Evolutionary conservation across 306 rosid genomes (phyloP), one percentile per base, ranked within the genome.

Genomic region (Gastrolobium bilobum): DNA sequence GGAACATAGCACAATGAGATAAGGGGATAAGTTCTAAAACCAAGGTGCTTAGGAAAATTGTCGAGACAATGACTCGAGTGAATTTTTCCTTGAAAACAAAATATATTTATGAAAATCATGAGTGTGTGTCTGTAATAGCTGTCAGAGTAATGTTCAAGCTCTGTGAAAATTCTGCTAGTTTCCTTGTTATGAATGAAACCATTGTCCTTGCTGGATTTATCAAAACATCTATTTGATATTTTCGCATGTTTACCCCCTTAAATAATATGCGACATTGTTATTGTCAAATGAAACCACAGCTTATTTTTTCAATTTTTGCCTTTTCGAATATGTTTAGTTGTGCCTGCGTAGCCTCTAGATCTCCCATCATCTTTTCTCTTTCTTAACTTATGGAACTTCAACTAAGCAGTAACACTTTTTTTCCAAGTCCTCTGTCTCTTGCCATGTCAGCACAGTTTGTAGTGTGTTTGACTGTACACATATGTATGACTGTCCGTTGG

Each of bases 1-100:
- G 68, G 68, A 38, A 14, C 30, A n/a, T 37, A 2, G 10, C 47
- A 60, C 38, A 61, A 61, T 35, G 68, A 61, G 68, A 35, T 61
- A 61, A 61, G 13, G 46, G 68, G 43, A 35, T 60, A 38, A n/a
- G 31, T 39, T 61, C 30, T 11, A 38, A 62, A 62, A 13, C 9
- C 29, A 6, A 47, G 68, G 68, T 37, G 10, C 10, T 3, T 6
- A 37, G 37, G 47, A 38, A 37, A 37, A 38, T 62, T 7, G 10
- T n/a, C 14, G 1, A 62, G 44, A 62, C 6, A 2, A 62, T n/a
- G 68, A 37, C 11, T 62, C 0, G 33, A 20, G 68, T n/a, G 47
- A 35, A 35, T 38, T 34, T 61, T 35, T 5, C 20, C 4, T 37
- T 35, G 10, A 6, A 62, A 37, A 37, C 31, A 35, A n/a, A 62